Evolutionary conservation across 164 flowering plant species (phyloP), one percentile per base, ranked within the genome.

Genomic region (Dillenia suffruticosa): DNA sequence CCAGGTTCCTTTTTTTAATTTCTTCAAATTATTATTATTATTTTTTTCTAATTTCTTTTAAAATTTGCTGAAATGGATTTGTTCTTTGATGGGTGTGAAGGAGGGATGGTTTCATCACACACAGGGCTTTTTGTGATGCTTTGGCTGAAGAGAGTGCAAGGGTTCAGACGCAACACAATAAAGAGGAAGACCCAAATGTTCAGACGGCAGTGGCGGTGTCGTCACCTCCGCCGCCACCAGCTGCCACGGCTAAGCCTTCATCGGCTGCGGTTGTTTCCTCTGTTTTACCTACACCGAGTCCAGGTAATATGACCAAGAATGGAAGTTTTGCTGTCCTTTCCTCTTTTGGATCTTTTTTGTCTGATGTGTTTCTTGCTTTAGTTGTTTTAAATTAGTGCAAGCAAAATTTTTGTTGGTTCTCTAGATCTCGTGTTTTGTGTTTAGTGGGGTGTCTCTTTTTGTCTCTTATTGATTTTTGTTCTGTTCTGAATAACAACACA

Each of bases 91-190:
- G 61, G 15, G 19, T 46, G 58, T 62, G 69, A 16, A 84, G 89
- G 77, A 78, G 83, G 68, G 89, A 84, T 68, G 82, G 89, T 75
- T 84, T 84, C 19, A 77, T 82, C 24, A 84, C 86, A 8, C 89
- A 84, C 62, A 75, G 86, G 49, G 89, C 86, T 0, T 84, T 84
- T 55, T 84, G 89, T 58, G 89, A 84, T 71, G 85, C 81, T 2
- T 69, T 84, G 61, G 83, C 89, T 3, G 82, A 68, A 70, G 89
- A 82, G 63, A 79, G 82, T 22, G 79, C 77, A 1, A 82, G 65
- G 65, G 68, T 69, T 50, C 77, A 67, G 9, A 15, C 66, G 10
- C 67, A 32, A 0, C 58, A 59, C 16, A 62, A 46, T n/a, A 7
- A 71, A 14, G 77, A 69, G 19, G 55, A 75, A 6, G 77, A 72